phyloP scores from a whole-genome alignment of 768 basidiomycete genomes.

The Macrolepiota fuliginosa region DNA sequence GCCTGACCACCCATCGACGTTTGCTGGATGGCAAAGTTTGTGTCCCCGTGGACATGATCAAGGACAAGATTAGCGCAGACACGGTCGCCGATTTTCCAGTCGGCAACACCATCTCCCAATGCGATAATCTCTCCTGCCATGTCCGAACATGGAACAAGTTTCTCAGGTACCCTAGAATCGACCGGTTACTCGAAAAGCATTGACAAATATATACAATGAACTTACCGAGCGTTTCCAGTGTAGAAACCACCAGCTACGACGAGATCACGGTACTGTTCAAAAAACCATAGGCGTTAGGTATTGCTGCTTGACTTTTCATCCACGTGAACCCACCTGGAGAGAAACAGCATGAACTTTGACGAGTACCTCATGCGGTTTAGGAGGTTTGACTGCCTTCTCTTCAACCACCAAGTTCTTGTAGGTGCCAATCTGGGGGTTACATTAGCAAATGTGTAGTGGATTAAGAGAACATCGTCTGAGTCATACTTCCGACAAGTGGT shows the following conservation, averaged over 20 bases:
- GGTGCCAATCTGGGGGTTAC: conserved; percentile 16
- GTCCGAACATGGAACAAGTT: conserved; percentile 44
- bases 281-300: background rate
- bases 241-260: conserved; percentile 38
- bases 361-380: conserved; percentile 46
- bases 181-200: background rate
- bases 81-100: conserved; percentile 55
- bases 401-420: conserved; percentile 23
- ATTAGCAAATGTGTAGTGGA: background rate
- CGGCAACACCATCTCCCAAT: conserved; percentile 39
- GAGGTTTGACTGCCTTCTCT: conserved; percentile 25
- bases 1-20: conserved; percentile 43
- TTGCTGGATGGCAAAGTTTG: conserved; percentile 26
- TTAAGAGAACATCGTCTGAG: background rate
- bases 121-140: conserved; percentile 57
- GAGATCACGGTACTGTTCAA: conserved; percentile 47
- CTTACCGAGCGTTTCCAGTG: conserved; percentile 24
- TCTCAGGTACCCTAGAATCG: conserved; percentile 14
- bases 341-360: conserved; percentile 59
- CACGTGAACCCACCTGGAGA: conserved; percentile 35
- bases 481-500: background rate
- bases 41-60: conserved; percentile 47
- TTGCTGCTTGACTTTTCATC: background rate
- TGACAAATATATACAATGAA: background rate
- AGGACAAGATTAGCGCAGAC: conserved; percentile 52